Evolutionary conservation across 2,329 filamentous ascomycete genomes (phyloP).

Genomic region (Phialemoniopsis sp.): DNA sequence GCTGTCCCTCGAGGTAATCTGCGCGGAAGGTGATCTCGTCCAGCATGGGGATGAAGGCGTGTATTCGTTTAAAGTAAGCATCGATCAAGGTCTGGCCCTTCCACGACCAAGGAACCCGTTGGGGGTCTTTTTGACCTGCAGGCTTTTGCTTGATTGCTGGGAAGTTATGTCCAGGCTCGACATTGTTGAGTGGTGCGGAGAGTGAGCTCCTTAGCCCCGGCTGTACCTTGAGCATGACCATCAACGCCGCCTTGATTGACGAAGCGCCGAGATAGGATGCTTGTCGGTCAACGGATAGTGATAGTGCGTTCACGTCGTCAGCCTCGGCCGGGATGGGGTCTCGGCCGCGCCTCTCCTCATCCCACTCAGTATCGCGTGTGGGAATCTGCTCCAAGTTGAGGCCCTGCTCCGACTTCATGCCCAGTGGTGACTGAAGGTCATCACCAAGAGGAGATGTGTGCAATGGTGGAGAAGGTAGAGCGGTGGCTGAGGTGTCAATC

Average conservation of each 20-base stretch:
- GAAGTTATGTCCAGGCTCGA: conserved; percentile 40
- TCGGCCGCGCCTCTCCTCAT: conserved; percentile 54
- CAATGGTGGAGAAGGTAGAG: conserved; percentile 49
- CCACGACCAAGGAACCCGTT: conserved; percentile 52
- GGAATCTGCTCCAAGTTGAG: conserved; percentile 66
- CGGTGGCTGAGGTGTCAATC: conserved; percentile 30
- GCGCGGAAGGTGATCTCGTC: conserved; percentile 68
- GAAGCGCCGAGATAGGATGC: conserved; percentile 68
- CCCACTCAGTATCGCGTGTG: conserved; percentile 59
- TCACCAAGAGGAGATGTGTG: conserved; percentile 43
- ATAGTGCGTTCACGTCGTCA: conserved; percentile 69
- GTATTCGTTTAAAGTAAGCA: conserved; percentile 71
- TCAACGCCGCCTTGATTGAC: conserved; percentile 69
- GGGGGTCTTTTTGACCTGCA: conserved; percentile 38
- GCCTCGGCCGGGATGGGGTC: conserved; percentile 59
- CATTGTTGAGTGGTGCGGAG: conserved; percentile 40
- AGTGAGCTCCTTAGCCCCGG: conserved; percentile 40
- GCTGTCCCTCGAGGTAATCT: conserved; percentile 57
- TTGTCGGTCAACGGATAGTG: conserved; percentile 54
- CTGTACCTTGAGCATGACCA: conserved; percentile 62
- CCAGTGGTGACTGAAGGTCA: conserved; percentile 44
- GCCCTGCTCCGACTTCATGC: conserved; percentile 44
- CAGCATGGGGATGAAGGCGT: conserved; percentile 69
- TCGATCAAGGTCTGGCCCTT: conserved; percentile 68
- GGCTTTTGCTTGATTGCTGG: conserved; percentile 37